Conservation (phyloP, 192 early-diverging fungal genomes). For the Coemansia sp. region DNA sequence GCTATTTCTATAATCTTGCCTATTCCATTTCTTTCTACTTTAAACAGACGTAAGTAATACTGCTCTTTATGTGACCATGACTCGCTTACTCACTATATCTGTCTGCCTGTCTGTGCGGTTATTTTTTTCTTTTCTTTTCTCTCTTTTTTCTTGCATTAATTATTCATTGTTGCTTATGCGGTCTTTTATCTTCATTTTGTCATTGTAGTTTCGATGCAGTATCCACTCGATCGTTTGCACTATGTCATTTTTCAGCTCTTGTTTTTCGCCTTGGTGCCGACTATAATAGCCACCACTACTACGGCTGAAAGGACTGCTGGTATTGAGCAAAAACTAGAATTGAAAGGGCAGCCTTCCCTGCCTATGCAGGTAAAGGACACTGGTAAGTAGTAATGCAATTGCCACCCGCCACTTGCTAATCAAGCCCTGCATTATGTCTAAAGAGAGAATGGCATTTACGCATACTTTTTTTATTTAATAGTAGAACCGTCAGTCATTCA, state of each 20-base stretch:
- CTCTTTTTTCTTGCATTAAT: neutral
- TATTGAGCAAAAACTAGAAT: neutral
- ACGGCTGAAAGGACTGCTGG: neutral
- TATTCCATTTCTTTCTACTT: constrained; percentile 31
- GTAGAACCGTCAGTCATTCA: neutral
- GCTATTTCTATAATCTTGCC: constrained; percentile 28
- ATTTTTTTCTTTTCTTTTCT: neutral
- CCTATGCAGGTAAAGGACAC: neutral
- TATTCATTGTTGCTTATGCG: neutral
- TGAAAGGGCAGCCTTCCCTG: neutral
- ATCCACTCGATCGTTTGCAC: constrained; percentile 48
- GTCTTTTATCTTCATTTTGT: constrained; percentile 9
- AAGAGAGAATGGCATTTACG: neutral
- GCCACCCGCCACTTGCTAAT: neutral
- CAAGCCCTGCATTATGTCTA: constrained; percentile 3
- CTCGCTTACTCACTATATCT: neutral
- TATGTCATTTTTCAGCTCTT: constrained; percentile 47
- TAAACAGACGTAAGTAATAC: constrained; percentile 37
- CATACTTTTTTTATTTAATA: neutral
- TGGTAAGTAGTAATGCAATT: constrained; percentile 1
- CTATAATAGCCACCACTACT: neutral
- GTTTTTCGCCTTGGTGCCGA: constrained; percentile 20
- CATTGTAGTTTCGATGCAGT: constrained; percentile 32
- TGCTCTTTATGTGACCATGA: neutral
- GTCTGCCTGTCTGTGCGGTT: neutral